These are phyloP conservation scores for Aspergillus sp. DNA, from an alignment of 2,329 filamentous ascomycete species.

Conservation along the genomic window DNA sequence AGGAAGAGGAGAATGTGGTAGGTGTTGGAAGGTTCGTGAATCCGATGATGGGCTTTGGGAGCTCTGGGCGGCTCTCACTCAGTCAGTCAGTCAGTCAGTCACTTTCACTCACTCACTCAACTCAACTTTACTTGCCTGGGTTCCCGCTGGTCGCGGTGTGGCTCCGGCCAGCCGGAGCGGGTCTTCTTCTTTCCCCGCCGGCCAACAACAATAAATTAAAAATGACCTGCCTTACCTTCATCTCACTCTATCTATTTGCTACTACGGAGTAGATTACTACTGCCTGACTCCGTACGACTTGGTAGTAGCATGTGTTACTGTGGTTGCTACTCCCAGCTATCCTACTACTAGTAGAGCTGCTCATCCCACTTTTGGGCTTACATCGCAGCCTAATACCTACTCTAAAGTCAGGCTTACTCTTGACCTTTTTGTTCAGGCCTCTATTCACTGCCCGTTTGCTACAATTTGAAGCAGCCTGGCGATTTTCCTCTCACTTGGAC, in stretches of 20 bases:
- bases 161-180: constrained; percentile 22
- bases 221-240: neutral
- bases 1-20: constrained; percentile 17
- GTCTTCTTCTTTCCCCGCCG: constrained; percentile 26
- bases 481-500: too few species aligned
- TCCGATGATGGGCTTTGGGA: constrained; percentile 20
- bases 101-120: too few species aligned
- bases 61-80: constrained; percentile 14
- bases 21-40: constrained; percentile 28
- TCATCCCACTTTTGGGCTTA: neutral
- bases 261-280: neutral
- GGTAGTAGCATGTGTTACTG: too few species aligned
- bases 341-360: neutral
- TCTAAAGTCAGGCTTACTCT: neutral
- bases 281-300: too few species aligned
- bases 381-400: neutral
- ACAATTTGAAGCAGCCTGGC: too few species aligned
- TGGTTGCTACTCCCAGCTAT: neutral
- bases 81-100: too few species aligned
- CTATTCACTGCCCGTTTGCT: neutral
- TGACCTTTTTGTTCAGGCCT: neutral
- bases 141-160: constrained; percentile 16
- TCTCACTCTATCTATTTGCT: neutral
- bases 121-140: neutral
- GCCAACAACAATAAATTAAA: constrained; percentile 11